phyloP scores from a whole-genome alignment of 352 stramenopile genomes.

The Pythium utonaiense region DNA sequence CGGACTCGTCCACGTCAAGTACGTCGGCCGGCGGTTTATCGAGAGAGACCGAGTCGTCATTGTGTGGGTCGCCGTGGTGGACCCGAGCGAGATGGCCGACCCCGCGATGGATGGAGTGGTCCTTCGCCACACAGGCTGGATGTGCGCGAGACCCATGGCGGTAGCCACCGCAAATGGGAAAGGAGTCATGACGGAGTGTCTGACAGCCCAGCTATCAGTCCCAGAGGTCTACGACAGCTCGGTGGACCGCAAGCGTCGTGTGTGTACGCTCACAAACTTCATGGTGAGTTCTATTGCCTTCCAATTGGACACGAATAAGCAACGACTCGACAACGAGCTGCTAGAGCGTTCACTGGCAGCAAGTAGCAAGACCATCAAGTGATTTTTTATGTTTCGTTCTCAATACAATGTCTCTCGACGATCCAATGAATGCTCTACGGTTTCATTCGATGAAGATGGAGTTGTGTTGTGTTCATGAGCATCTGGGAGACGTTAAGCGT shows the following conservation, averaged over 20 bases:
- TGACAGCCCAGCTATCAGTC: conserved; percentile 5
- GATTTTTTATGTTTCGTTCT: background rate
- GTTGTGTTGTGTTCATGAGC: no score
- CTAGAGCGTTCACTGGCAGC: conserved; percentile 5
- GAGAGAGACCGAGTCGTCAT: conserved; percentile 14
- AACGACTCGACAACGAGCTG: conserved; percentile 15
- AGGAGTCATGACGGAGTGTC: conserved; percentile 5
- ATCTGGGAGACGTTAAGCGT: no score
- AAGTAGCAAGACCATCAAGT: background rate
- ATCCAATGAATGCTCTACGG: no score
- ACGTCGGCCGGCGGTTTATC: conserved; percentile 5
- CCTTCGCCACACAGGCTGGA: conserved; percentile 20
- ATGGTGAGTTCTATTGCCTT: conserved; percentile 7
- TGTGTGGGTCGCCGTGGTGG: conserved; percentile 14
- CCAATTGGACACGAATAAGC: conserved; percentile 12
- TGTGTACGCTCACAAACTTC: conserved; percentile 13
- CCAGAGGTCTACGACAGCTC: conserved; percentile 6
- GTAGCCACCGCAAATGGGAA: background rate
- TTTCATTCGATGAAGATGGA: no score
- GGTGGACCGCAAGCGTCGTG: conserved; percentile 10
- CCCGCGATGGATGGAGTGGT: conserved; percentile 5
- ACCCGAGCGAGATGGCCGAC: conserved; percentile 10
- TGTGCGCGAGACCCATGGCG: background rate
- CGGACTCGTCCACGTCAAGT: conserved; percentile 2
- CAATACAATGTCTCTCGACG: no score